These are phyloP conservation scores for Teunomyces kruisii DNA, from an alignment of 805 yeast species.

Conservation along the genomic window DNA sequence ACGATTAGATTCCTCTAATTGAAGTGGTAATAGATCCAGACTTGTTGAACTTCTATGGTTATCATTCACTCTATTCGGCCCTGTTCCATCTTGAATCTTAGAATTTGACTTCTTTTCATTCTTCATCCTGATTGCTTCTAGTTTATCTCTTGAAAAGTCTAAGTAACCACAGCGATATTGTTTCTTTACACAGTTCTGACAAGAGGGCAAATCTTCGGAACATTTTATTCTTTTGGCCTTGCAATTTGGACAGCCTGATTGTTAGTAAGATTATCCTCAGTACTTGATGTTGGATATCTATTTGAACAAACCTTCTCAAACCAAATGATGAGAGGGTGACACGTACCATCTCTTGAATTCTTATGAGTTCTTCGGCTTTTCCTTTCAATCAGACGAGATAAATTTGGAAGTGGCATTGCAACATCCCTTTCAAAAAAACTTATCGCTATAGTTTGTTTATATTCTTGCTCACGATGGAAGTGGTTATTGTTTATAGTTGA, in stretches of 20 bases:
- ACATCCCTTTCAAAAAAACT: background rate
- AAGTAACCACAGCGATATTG: conserved; percentile 41
- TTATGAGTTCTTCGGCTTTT: conserved; percentile 26
- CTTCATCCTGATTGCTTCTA: conserved; percentile 34
- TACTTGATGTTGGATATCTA: too few relatives aligned
- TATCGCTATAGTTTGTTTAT: background rate
- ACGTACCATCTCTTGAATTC: conserved; percentile 24
- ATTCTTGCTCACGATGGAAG: background rate
- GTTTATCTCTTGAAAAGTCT: conserved; percentile 38
- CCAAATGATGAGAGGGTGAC: background rate
- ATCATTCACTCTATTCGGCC: background rate
- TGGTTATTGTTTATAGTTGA: too few relatives aligned
- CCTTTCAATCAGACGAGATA: conserved; percentile 10
- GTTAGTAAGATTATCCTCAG: conserved; percentile 8
- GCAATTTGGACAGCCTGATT: conserved; percentile 42
- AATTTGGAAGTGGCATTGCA: conserved; percentile 1
- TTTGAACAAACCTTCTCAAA: too few relatives aligned
- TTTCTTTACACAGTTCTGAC: conserved; percentile 39
- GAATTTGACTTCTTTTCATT: conserved; percentile 21
- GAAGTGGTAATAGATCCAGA: background rate
- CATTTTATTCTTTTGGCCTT: conserved; percentile 44
- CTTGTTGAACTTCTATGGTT: too few relatives aligned
- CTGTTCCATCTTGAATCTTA: background rate
- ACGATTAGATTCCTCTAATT: too few relatives aligned
- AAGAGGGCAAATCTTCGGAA: conserved; percentile 42